Evolutionary conservation across 768 basidiomycete genomes (phyloP), one percentile per base, ranked within the genome.

Genomic region (Pulveroboletus sp.): DNA sequence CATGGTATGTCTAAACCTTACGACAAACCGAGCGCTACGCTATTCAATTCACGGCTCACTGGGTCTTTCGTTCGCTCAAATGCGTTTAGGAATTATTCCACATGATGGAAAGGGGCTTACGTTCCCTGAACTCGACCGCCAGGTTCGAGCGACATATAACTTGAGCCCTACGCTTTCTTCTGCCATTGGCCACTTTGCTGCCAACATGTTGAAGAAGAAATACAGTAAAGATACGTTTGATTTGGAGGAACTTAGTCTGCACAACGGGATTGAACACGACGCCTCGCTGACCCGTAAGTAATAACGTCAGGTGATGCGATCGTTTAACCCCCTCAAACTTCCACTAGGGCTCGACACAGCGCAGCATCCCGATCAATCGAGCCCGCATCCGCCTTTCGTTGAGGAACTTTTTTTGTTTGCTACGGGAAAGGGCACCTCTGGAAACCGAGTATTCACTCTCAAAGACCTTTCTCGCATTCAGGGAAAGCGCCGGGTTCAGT

Each of bases 31-130:
- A 39, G 30, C 31, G 10, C 32, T 7, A 15, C 3, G 8, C 14
- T 15, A 38, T 36, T 7, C 8, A 1, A 17, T 26, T 24, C 39
- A 33, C 31, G 27, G 3, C 6, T 36, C 18, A 18, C 15, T 31
- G 15, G 27, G n/a, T 18, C 17, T 39, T 38, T 12, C n/a, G n/a
- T 39, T 17, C 24, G 4, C 12, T 14, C 8, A 3, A 9, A 32
- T 9, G 26, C 2, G 1, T 32, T 11, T 39, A 71, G 70, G 69
- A 3, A 73, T 80, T 32, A 48, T 80, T 41, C 63, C 89, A 0
- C 83, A 71, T 38, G 76, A 81, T 74, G 89, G 89, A 17, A 80
- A 67, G 45, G 80, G 80, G 53, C 83, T 92, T 64, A 72, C 73
- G 10, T 90, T 89, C 57, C 58, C 57, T 12, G 68, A 76, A 24